phyloP scores from a whole-genome alignment of 176 grass and related monocot species.

The Oryza punctata region DNA sequence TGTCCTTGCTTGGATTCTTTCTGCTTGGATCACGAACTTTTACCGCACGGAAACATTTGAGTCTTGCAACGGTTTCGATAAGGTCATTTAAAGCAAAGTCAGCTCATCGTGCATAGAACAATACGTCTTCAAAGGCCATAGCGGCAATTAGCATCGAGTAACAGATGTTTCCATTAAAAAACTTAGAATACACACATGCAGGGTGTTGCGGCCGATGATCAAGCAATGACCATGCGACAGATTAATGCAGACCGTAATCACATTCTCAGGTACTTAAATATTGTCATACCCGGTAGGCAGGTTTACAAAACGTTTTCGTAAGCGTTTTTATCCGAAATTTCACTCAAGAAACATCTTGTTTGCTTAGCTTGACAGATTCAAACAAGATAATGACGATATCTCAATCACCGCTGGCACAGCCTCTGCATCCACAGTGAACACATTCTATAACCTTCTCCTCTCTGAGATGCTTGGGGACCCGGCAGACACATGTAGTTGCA shows the following conservation, averaged over 20 bases:
- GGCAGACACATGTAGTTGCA: constrained; percentile 74
- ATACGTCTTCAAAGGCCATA: neutral
- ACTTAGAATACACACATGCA: neutral
- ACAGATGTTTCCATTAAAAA: neutral
- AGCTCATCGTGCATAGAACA: neutral
- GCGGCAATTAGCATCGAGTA: neutral
- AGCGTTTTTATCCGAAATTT: neutral
- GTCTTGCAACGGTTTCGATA: constrained; percentile 1
- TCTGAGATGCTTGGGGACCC: constrained; percentile 76
- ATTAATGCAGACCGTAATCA: neutral
- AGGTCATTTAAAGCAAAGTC: constrained; percentile 21
- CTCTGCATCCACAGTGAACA: constrained; percentile 67
- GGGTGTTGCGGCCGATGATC: neutral
- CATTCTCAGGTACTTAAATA: neutral
- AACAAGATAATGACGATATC: constrained; percentile 27
- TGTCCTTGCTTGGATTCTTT: constrained; percentile 24
- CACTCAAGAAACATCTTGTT: neutral
- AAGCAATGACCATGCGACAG: neutral
- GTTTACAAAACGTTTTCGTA: neutral
- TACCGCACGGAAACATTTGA: constrained; percentile 1
- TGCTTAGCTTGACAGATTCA: neutral
- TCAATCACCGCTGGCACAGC: constrained; percentile 78
- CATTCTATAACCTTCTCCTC: constrained; percentile 88
- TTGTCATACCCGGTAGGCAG: neutral
- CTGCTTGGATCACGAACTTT: neutral